phyloP scores from a whole-genome alignment of 805 yeast genomes.

The Starmera caribaea region DNA sequence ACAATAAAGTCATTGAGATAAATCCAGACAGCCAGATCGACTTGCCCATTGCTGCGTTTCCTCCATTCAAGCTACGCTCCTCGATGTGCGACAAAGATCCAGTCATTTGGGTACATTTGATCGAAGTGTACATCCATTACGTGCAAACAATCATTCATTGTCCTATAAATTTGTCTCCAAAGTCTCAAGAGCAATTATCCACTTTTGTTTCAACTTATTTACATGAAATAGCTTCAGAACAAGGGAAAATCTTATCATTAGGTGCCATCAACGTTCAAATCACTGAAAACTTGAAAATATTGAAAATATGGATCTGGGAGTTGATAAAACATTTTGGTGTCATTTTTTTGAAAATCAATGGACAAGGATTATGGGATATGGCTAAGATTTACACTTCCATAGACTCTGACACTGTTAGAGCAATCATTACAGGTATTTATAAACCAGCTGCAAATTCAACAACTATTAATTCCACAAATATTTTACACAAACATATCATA shows the following conservation, averaged over 20 bases:
- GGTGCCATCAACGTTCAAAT: slow-evolving; percentile 71
- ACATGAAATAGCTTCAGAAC: slow-evolving; percentile 52
- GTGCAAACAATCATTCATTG: slow-evolving; percentile 29
- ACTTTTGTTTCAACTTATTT: slow-evolving; percentile 48
- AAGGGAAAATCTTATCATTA: slow-evolving; percentile 50
- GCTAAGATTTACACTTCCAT: slow-evolving; percentile 40
- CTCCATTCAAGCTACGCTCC: slow-evolving; percentile 67
- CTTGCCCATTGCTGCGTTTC: slow-evolving; percentile 59
- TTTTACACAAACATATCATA: slow-evolving; percentile 45
- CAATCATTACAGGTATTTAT: slow-evolving; percentile 42
- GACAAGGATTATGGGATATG: slow-evolving; percentile 58
- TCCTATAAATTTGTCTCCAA: slow-evolving; percentile 32
- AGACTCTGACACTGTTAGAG: slow-evolving; percentile 35
- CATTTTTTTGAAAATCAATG: slow-evolving; percentile 45
- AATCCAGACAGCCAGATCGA: slow-evolving; percentile 12
- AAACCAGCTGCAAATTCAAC: slow-evolving; percentile 18
- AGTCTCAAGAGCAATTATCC: slow-evolving; percentile 49
- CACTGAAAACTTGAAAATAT: slow-evolving; percentile 34
- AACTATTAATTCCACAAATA: slow-evolving; percentile 23
- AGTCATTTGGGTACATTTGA: slow-evolving; percentile 68
- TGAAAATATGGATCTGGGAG: slow-evolving; percentile 32
- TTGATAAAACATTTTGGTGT: slow-evolving; percentile 48
- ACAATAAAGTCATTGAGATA: not conserved
- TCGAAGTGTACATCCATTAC: slow-evolving; percentile 53
- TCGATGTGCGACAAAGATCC: slow-evolving; percentile 79